phyloP scores from a whole-genome alignment of 768 basidiomycete genomes.

The Tricholoma flavovirens region DNA sequence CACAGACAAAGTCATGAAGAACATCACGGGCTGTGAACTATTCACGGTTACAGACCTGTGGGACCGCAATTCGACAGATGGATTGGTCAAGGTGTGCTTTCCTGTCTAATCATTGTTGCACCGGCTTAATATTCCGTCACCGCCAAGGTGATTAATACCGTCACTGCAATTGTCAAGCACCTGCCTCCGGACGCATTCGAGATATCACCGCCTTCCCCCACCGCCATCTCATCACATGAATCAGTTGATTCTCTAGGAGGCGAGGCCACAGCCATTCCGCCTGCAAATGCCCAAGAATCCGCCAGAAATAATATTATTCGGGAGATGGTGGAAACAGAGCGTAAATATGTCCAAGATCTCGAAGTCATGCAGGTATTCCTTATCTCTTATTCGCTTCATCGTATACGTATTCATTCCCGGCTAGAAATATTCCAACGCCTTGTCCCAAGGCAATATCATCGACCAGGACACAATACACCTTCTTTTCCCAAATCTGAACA shows the following conservation, averaged over 20 bases:
- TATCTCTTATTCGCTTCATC: conserved; percentile 9
- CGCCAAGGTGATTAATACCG: conserved; percentile 79
- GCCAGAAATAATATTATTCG: conserved; percentile 73
- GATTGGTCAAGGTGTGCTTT: conserved; percentile 80
- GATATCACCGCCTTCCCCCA: conserved; percentile 52
- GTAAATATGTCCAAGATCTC: conserved; percentile 94
- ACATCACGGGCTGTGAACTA: conserved; percentile 65
- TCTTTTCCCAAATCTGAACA: conserved; percentile 92
- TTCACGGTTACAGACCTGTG: conserved; percentile 92
- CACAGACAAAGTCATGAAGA: conserved; percentile 50
- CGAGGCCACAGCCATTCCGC: conserved; percentile 36
- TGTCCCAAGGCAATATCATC: conserved; percentile 78
- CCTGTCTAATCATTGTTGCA: conserved; percentile 1
- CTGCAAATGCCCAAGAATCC: conserved; percentile 55
- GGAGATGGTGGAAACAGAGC: conserved; percentile 93
- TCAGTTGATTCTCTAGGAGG: conserved; percentile 52
- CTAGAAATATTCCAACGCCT: conserved; percentile 84
- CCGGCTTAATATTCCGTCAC: conserved; percentile 4
- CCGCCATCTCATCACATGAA: conserved; percentile 48
- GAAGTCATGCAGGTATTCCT: conserved; percentile 86
- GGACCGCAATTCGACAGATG: conserved; percentile 87
- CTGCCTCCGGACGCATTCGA: conserved; percentile 69
- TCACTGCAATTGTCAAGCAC: conserved; percentile 74
- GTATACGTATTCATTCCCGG: conserved; percentile 14
- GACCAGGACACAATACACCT: conserved; percentile 94